Evolutionary conservation across 768 basidiomycete species (phyloP), one percentile per base, ranked within the genome.

Genomic region (Leccinellum luteum): DNA sequence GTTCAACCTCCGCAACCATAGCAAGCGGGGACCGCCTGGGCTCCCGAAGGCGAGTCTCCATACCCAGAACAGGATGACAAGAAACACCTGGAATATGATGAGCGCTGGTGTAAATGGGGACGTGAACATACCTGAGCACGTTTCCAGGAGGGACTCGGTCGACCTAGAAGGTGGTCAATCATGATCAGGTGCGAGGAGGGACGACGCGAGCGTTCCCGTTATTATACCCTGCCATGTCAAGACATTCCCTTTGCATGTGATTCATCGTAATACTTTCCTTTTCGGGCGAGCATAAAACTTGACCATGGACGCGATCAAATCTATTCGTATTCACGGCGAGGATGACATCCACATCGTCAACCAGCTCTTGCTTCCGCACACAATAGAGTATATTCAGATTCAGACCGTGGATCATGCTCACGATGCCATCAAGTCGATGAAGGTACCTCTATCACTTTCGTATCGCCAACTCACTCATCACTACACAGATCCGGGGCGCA

Each of bases 401-500:
- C 75, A 82, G n/a, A 81, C 84, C 14, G 77, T 92, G 58, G 85
- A 94, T 52, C 84, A 93, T 30, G 95, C 94, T 0, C 89, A 91
- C 74, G 90, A 94, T 67, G 95, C 94, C 17, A 98, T 98, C 74
- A 95, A 92, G 75, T 80, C 87, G 15, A 98, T 98, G 95, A 95
- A 94, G 82, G 93, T 87, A 57, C 19, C 69, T 60, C 44, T 21
- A 19, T 44, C 28, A 21, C 13, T 43, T n/a, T n/a, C 8, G 34
- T 8, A 12, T n/a, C 35, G n/a, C 34, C 56, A 13, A 27, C 52
- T 8, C 43, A 31, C 52, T 51, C 31, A 57, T 30, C 38, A 13
- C 23, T n/a, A 6, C 12, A 21, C 60, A 87, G 85, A 90, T 90
- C 62, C 86, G 96, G 49, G 95, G 95, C 6, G 96, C 95, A 5